Base-by-base conservation (phyloP, 2,329 filamentous ascomycete species). In the Knoxdaviesia proteae region DNA sequence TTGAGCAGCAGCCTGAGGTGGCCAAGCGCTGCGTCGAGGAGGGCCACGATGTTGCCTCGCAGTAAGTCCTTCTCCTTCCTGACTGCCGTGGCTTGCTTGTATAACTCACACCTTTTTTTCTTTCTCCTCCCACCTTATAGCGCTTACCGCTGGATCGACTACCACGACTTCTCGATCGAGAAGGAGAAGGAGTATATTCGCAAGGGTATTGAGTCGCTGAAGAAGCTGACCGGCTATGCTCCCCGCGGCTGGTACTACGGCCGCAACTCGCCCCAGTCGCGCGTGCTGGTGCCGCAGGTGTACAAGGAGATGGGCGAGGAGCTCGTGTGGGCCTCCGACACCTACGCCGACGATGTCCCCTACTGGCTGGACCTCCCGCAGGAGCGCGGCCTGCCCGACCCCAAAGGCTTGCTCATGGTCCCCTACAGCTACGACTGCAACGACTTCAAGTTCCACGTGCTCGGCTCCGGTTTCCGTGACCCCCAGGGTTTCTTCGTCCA, bases 391-490 rank as follows among this genome's bases (percentile, higher is more conserved):
- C 54, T 53, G 9, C 47, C 51, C 0, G 52, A 55, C 10, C 54
- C 61, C 1, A 62, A 69, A 46, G 67, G 68, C n/a, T 59, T 64
- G 45, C 53, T 72, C 3, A 70, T 71, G 62, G 54, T 71, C 10
- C 67, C 66, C 5, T 71, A 71, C 51, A 60, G 56, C 38, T 71
- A 70, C 48, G 68, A 71, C 51, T 68, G 64, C 56, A 71, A 72
- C 49, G 68, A 70, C 49, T 67, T 63, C 53, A 69, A 58, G 46
- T 58, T 56, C 46, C 51, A 52, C 42, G 50, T 50, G 6, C 54
- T 58, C 1, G 57, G 60, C 1, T 59, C 59, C 6, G 65, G 65
- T 0, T 69, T 67, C 47, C 55, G 61, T 5, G 61, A 59, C 36
- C 61, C 65, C 0, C 49, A 54, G 7, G 62, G 58, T 5, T 69